A percentile compares a stretch with the other conserved stretches of the same genome.
Conservation (phyloP, 2,329 filamentous ascomycete species). For the Trichophyton verrucosum region DNA sequence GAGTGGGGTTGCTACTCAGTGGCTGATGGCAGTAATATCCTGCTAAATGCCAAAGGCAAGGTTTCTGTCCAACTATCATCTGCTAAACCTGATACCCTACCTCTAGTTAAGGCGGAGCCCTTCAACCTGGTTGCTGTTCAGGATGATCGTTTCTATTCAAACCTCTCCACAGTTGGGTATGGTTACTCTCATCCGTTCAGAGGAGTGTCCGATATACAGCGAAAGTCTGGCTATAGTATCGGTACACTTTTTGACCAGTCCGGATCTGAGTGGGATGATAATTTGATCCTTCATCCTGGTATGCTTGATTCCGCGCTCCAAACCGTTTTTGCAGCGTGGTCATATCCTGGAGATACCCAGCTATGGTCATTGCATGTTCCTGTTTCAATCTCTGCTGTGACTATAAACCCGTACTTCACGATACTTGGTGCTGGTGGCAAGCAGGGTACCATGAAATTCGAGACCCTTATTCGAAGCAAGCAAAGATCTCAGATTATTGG, state of each 20-base stretch:
- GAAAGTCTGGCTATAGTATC: neutral
- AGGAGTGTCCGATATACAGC: slow-evolving; percentile 4
- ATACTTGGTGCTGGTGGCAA: neutral
- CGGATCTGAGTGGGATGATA: neutral
- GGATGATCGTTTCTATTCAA: neutral
- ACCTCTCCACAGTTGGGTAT: neutral
- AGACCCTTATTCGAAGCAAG: neutral
- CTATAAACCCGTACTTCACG: neutral
- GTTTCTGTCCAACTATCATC: neutral
- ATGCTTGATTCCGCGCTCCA: slow-evolving; percentile 17
- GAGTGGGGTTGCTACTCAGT: neutral
- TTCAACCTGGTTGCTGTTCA: neutral
- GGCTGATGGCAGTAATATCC: neutral
- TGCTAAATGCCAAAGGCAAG: neutral
- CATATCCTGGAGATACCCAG: slow-evolving; percentile 13
- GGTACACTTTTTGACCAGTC: neutral
- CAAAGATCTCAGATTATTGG: neutral
- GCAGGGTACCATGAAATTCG: neutral
- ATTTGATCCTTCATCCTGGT: slow-evolving; percentile 13
- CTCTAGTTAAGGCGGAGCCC: neutral
- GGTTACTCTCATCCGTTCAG: slow-evolving; percentile 10
- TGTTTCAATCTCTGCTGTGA: neutral
- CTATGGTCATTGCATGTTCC: slow-evolving; percentile 14
- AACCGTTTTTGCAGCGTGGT: slow-evolving; percentile 11
- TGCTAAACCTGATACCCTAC: neutral